A percentile compares a stretch with the other conserved stretches of the same genome.
Conservation (phyloP, 2,329 filamentous ascomycete genomes). For the Aspergillus glaucus region DNA sequence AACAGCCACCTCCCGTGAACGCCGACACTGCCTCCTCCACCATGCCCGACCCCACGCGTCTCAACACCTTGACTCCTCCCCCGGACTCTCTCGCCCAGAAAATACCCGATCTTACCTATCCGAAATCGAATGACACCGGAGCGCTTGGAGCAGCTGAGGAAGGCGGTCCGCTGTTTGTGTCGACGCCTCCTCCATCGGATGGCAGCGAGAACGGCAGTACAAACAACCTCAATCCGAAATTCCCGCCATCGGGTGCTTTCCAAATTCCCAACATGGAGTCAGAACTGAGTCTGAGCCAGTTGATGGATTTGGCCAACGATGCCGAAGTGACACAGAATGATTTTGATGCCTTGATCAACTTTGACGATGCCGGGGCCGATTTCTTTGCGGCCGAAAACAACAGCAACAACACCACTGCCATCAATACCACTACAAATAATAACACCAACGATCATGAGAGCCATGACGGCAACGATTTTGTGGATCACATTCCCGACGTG, state of each 20-base stretch:
- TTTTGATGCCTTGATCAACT: constrained; percentile 42
- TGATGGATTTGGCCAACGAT: constrained; percentile 40
- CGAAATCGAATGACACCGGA: constrained; percentile 18
- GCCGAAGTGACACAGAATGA: constrained; percentile 41
- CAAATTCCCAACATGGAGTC: constrained; percentile 23
- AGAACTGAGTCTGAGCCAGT: constrained; percentile 34
- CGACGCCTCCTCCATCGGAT: constrained; percentile 38
- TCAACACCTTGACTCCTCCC: constrained; percentile 34
- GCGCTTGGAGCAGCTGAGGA: constrained; percentile 17
- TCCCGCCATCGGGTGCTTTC: constrained; percentile 18
- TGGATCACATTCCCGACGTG: constrained; percentile 8
- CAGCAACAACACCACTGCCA: constrained; percentile 2
- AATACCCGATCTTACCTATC: constrained; percentile 33
- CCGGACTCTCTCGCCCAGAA: constrained; percentile 36
- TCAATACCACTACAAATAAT: background rate
- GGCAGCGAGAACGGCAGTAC: constrained; percentile 39
- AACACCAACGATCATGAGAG: constrained; percentile 5
- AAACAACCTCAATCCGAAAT: constrained; percentile 29
- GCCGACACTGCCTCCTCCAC: constrained; percentile 3
- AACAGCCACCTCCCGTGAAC: constrained; percentile 3
- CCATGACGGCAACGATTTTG: constrained; percentile 3
- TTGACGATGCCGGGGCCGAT: constrained; percentile 36
- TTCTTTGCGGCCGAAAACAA: constrained; percentile 27
- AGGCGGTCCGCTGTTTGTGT: constrained; percentile 24
- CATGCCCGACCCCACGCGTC: constrained; percentile 13